Evolutionary conservation across 306 rosid genomes (phyloP).

Genomic region (Phaseolus lunatus): DNA sequence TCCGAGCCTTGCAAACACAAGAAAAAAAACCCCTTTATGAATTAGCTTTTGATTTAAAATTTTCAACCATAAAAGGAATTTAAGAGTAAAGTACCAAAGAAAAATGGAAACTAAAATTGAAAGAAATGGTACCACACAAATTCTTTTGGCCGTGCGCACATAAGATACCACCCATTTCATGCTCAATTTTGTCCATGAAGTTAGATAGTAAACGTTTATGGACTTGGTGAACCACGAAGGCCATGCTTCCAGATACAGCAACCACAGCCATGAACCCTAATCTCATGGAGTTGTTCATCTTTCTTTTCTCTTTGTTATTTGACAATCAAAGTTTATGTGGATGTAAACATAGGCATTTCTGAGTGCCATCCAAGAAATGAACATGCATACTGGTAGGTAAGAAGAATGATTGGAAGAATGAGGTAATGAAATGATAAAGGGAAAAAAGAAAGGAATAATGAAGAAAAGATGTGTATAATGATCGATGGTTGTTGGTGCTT

Average conservation of each 20-base stretch:
- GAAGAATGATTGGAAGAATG: slow-evolving; percentile 26
- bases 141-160: neutral
- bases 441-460: too few species aligned
- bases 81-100: neutral
- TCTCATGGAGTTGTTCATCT: slow-evolving; percentile 65
- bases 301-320: neutral
- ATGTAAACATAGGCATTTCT: neutral
- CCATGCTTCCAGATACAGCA: slow-evolving; percentile 81
- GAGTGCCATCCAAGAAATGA: slow-evolving; percentile 31
- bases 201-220: slow-evolving; percentile 76
- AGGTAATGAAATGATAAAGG: neutral
- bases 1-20: slow-evolving; percentile 13
- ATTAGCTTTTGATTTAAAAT: too few species aligned
- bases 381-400: slow-evolving; percentile 16
- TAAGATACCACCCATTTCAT: slow-evolving; percentile 51
- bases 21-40: too few species aligned
- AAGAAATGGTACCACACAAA: neutral
- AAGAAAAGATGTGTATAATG: slow-evolving; percentile 17
- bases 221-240: slow-evolving; percentile 69
- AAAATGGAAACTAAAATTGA: neutral
- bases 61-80: neutral
- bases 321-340: neutral
- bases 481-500: slow-evolving; percentile 32
- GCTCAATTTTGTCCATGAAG: slow-evolving; percentile 75
- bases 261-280: slow-evolving; percentile 79